These are phyloP conservation scores for Brasenia schreberi DNA, from an alignment of 164 flowering plant genomes.

Conservation along the genomic window DNA sequence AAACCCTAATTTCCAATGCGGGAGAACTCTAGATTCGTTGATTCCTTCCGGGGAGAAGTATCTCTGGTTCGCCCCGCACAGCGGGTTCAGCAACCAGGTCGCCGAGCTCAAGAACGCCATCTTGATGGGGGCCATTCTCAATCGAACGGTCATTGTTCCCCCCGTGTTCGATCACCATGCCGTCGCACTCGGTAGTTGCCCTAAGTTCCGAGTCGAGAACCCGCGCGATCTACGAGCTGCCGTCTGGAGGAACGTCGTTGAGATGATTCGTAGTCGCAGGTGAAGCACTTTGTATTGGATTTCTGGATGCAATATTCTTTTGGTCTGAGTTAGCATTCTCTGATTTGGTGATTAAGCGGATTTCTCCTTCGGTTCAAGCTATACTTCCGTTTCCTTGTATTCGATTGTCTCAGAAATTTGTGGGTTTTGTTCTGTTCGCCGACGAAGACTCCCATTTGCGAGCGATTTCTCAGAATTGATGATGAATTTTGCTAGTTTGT, in stretches of 20 bases:
- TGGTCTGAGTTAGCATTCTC: neutral
- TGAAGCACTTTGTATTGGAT: neutral
- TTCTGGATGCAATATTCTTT: neutral
- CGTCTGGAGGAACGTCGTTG: constrained; percentile 61
- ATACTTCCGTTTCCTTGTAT: neutral
- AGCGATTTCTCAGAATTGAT: too few relatives aligned
- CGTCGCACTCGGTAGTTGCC: constrained; percentile 87
- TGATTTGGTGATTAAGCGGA: neutral
- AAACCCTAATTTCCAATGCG: constrained; percentile 15
- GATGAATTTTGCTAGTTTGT: too few relatives aligned
- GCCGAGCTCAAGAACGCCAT: constrained; percentile 77
- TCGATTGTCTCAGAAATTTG: too few relatives aligned
- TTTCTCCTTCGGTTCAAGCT: neutral
- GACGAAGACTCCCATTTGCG: too few relatives aligned
- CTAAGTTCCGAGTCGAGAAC: constrained; percentile 70
- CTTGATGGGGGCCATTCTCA: constrained; percentile 57
- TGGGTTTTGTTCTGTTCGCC: neutral
- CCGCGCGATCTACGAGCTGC: constrained; percentile 42
- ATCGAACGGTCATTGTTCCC: constrained; percentile 78
- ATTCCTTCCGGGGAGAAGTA: constrained; percentile 25
- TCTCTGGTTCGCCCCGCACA: constrained; percentile 81
- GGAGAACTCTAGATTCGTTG: neutral
- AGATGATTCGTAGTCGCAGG: constrained; percentile 56
- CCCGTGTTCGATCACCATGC: constrained; percentile 91
- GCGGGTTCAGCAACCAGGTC: constrained; percentile 95